A percentile compares a stretch with the other conserved stretches of the same genome.
Conservation (phyloP, 116 monocot genomes). For the Posidonia oceanica region DNA sequence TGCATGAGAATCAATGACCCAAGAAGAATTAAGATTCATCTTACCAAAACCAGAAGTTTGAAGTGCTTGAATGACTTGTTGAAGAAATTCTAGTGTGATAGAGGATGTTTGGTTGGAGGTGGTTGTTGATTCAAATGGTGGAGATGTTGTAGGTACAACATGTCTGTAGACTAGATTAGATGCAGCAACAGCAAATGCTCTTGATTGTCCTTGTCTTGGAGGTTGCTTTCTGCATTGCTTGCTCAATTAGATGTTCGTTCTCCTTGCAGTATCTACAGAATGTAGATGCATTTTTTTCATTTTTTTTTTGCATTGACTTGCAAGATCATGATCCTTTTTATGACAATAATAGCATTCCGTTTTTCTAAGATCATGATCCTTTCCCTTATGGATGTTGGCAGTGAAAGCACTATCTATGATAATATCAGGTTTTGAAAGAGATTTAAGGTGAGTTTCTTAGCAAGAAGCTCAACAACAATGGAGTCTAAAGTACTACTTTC, state of each 20-base stretch:
- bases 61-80: no score
- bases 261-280: no score
- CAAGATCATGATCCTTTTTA: conserved; percentile 2
- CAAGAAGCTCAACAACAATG: neutral
- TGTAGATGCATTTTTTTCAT: neutral
- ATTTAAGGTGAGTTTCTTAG: conserved; percentile 5
- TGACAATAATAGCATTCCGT: conserved; percentile 3
- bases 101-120: no score
- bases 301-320: conserved; percentile 6
- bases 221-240: neutral
- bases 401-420: neutral
- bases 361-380: neutral
- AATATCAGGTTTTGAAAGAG: conserved; percentile 1
- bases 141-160: no score
- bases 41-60: no score
- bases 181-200: neutral
- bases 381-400: neutral
- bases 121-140: no score
- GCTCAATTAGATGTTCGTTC: conserved; percentile 8
- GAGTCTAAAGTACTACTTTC: neutral
- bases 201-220: no score
- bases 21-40: no score
- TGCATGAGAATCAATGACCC: no score
- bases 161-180: no score
- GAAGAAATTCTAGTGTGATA: no score